A percentile compares a stretch with the other conserved stretches of the same genome.
These are phyloP conservation scores for Helianthus annuus DNA, from an alignment of 129 eudicot species.

Conservation along the genomic window DNA sequence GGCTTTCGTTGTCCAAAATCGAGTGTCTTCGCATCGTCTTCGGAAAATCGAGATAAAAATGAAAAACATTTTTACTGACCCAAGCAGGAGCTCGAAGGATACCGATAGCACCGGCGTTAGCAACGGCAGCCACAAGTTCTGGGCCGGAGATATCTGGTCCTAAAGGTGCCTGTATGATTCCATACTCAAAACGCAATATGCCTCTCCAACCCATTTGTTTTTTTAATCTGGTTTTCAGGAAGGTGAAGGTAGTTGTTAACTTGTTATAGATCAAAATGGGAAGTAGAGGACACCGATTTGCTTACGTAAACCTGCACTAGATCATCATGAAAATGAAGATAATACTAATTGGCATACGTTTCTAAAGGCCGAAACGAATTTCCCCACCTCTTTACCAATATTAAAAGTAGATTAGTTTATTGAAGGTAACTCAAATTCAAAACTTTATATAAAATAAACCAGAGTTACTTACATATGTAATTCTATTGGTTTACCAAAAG, in stretches of 20 bases:
- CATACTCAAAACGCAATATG: conserved; percentile 82
- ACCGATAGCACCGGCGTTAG: conserved; percentile 85
- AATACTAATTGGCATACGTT: too few species aligned
- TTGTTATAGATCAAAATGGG: not conserved
- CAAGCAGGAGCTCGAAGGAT: conserved; percentile 93
- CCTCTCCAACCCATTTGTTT: conserved; percentile 67
- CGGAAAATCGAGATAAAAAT: too few species aligned
- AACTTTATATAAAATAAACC: too few species aligned
- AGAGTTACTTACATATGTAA: too few species aligned
- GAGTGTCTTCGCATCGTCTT: too few species aligned
- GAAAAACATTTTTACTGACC: conserved; percentile 31
- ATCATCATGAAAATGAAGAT: too few species aligned
- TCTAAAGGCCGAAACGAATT: too few species aligned
- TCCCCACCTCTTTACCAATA: too few species aligned
- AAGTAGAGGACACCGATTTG: not conserved
- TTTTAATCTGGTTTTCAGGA: not conserved
- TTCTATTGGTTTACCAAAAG: too few species aligned
- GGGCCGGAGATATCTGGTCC: conserved; percentile 98
- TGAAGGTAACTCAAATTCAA: too few species aligned
- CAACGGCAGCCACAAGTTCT: conserved; percentile 94
- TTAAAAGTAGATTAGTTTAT: too few species aligned
- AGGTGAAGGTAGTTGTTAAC: not conserved
- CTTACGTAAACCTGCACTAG: conserved; percentile 14
- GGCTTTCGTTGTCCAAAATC: too few species aligned
- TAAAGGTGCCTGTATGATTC: conserved; percentile 83